Conservation (phyloP, 2,329 filamentous ascomycete genomes). For the Alternaria triticimaculans region DNA sequence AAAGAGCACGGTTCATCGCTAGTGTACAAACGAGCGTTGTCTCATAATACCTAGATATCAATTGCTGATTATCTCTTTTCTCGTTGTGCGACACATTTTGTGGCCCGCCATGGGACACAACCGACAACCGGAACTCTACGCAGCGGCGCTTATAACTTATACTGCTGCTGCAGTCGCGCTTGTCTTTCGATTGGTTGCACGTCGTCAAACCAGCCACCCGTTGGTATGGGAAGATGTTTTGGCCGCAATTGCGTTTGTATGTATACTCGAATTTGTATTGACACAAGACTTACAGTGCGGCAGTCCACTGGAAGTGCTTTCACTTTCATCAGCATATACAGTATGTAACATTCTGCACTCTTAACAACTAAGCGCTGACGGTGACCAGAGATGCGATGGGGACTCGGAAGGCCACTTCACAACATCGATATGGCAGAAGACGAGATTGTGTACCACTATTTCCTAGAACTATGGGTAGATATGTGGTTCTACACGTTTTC, state of each 20-base stretch:
- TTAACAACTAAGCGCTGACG: conserved; percentile 3
- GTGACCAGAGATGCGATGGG: conserved; percentile 32
- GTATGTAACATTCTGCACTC: conserved; percentile 9
- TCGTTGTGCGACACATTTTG: background rate
- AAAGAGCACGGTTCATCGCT: background rate
- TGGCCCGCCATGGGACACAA: conserved; percentile 18
- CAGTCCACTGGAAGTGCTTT: conserved; percentile 20
- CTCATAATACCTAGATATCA: background rate
- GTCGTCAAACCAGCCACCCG: conserved; percentile 16
- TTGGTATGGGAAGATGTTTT: conserved; percentile 32
- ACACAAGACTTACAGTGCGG: background rate
- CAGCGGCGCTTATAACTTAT: conserved; percentile 27
- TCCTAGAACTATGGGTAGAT: conserved; percentile 27
- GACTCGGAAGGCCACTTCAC: conserved; percentile 22
- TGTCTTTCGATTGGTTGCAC: conserved; percentile 22
- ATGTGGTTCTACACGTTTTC: conserved; percentile 37
- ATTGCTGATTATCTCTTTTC: background rate
- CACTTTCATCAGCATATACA: conserved; percentile 31
- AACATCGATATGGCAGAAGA: conserved; percentile 21
- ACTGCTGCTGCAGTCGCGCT: conserved; percentile 26
- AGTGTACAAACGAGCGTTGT: background rate
- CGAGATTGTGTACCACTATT: conserved; percentile 25
- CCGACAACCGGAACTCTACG: conserved; percentile 27
- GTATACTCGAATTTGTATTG: background rate
- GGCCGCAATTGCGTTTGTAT: conserved; percentile 24